Conservation (phyloP, 2,329 filamentous ascomycete species). For the Pseudogymnoascus sp. region DNA sequence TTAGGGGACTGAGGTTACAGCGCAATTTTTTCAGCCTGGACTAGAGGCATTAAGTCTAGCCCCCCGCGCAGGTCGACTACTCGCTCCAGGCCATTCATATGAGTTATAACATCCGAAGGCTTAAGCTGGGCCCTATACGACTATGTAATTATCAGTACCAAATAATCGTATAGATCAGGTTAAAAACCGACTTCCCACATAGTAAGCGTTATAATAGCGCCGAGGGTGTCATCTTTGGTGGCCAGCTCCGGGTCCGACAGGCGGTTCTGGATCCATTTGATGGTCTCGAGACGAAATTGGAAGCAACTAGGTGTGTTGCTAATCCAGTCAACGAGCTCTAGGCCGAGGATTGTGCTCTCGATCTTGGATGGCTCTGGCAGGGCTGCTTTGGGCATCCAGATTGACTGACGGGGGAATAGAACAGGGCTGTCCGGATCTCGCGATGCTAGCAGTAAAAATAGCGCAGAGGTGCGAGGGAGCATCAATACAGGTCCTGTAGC, state of each 20-base stretch:
- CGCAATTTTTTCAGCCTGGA: conserved; percentile 13
- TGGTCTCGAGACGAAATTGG: conserved; percentile 14
- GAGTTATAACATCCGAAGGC: conserved; percentile 12
- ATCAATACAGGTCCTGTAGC: not conserved
- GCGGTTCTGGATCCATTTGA: conserved; percentile 14
- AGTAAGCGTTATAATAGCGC: conserved; percentile 15
- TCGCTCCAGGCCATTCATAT: conserved; percentile 15
- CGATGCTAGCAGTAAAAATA: conserved; percentile 23
- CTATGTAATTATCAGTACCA: conserved; percentile 7
- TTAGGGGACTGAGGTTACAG: conserved; percentile 8
- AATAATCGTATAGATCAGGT: conserved; percentile 1
- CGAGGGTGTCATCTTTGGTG: conserved; percentile 12
- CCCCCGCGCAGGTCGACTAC: conserved; percentile 13
- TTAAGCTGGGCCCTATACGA: conserved; percentile 12
- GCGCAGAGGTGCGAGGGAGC: not conserved
- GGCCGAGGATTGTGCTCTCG: conserved; percentile 12
- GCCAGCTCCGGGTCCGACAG: conserved; percentile 10
- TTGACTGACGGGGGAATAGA: conserved; percentile 14
- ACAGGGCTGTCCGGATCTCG: conserved; percentile 6
- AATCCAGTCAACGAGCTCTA: conserved; percentile 13
- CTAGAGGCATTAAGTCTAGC: conserved; percentile 9
- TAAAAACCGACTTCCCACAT: conserved; percentile 16
- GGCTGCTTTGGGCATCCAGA: conserved; percentile 14
- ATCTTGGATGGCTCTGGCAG: conserved; percentile 12
- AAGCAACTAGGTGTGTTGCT: conserved; percentile 13